Percentiles rank a stretch among this genome's conserved stretches.
These are phyloP conservation scores for Paraleonurus japonicus DNA, from an alignment of 257 asterid genomes.

Conservation along the genomic window DNA sequence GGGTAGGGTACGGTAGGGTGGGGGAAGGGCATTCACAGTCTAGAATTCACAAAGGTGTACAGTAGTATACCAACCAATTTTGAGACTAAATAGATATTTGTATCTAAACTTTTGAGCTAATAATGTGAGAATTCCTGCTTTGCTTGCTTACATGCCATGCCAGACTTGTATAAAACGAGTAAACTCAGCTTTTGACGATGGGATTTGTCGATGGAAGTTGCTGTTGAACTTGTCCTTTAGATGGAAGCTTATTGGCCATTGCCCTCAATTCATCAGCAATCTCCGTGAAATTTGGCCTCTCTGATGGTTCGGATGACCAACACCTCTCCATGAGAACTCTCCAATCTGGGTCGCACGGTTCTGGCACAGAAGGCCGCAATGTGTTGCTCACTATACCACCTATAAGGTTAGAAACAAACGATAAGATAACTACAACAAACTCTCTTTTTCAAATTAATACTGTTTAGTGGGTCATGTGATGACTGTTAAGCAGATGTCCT, in stretches of 20 bases:
- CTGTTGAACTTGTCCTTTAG: conserved; percentile 61
- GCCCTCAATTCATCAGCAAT: conserved; percentile 74
- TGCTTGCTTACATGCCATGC: too few species aligned
- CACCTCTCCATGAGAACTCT: conserved; percentile 84
- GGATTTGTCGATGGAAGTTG: conserved; percentile 35
- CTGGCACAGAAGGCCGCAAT: conserved; percentile 85
- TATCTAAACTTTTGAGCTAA: neutral
- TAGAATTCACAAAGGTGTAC: neutral
- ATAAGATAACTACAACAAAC: neutral
- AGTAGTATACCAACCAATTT: neutral
- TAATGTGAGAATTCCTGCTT: conserved; percentile 12
- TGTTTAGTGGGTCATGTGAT: too few species aligned
- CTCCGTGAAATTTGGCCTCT: conserved; percentile 78
- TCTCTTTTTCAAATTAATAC: too few species aligned
- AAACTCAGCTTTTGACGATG: conserved; percentile 47
- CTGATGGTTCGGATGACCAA: conserved; percentile 92
- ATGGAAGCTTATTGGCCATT: conserved; percentile 69
- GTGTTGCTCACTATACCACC: conserved; percentile 98
- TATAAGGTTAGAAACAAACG: conserved; percentile 17
- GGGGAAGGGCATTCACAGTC: neutral
- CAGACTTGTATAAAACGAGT: neutral
- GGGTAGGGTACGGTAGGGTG: too few species aligned
- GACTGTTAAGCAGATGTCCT: too few species aligned
- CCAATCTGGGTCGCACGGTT: conserved; percentile 78
- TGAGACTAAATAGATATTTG: conserved; percentile 5